Conservation (phyloP, 192 early-diverging fungal genomes). For the Rhizophagus sp. region DNA sequence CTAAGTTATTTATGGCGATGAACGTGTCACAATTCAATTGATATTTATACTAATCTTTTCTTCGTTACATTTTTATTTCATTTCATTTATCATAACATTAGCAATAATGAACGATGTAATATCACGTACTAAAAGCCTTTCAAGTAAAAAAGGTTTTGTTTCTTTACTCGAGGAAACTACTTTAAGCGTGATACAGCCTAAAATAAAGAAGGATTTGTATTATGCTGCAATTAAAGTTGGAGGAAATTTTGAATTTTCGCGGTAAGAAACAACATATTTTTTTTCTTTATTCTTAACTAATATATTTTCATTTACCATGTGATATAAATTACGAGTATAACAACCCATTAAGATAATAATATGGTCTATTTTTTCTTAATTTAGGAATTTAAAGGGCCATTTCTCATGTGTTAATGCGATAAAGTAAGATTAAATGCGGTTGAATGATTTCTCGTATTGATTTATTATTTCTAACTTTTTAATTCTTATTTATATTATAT, state of each 20-base stretch:
- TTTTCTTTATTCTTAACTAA: neutral
- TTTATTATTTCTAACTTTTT: neutral
- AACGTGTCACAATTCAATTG: too few species aligned
- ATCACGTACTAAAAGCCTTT: neutral
- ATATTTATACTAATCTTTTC: too few species aligned
- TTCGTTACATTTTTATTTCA: too few species aligned
- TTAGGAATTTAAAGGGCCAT: neutral
- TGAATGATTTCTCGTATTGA: neutral
- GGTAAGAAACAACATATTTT: neutral
- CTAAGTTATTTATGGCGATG: too few species aligned
- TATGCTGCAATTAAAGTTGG: neutral
- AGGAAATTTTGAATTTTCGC: neutral
- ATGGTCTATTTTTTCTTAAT: neutral
- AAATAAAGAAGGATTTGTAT: neutral
- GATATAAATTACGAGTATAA: too few species aligned
- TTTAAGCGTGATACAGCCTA: neutral
- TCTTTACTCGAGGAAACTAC: neutral
- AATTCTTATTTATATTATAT: neutral
- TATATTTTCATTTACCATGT: neutral
- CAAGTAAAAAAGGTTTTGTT: neutral
- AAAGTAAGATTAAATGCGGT: neutral
- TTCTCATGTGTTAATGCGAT: constrained; percentile 5
- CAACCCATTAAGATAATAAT: too few species aligned
- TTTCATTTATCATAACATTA: neutral
- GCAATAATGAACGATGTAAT: neutral